Evolutionary conservation across 129 eudicot species (phyloP).

Genomic region (Smallanthus sonchifolius): DNA sequence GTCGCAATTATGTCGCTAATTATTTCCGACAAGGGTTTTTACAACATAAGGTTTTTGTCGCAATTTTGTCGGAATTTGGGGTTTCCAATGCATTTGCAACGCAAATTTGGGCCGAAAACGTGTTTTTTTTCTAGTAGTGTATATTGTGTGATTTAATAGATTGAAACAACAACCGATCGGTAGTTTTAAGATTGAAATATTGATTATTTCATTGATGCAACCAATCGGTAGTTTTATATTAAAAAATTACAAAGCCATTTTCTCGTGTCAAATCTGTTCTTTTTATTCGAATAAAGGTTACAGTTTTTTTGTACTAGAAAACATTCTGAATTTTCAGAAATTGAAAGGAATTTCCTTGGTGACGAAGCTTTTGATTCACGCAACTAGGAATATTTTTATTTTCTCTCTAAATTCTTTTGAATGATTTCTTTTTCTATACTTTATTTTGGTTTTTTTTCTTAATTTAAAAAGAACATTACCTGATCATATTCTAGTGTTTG

Average conservation of each 20-base stretch:
- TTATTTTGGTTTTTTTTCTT: not conserved
- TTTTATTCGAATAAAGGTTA: constrained; percentile 5
- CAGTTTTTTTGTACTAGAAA: not conserved
- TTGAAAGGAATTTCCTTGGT: not conserved
- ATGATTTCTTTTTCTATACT: not conserved
- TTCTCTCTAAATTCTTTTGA: not conserved
- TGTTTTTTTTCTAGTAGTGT: too few species aligned
- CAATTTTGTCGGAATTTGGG: too few species aligned
- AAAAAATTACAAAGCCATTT: constrained; percentile 1
- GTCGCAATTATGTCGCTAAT: too few species aligned
- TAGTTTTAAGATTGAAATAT: not conserved
- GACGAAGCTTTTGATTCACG: constrained; percentile 28
- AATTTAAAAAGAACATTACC: not conserved
- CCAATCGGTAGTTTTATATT: not conserved
- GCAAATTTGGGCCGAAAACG: too few species aligned
- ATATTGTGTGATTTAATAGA: too few species aligned
- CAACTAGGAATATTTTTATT: constrained; percentile 9
- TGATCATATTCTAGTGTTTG: not conserved
- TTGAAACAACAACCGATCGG: too few species aligned
- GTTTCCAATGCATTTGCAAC: too few species aligned
- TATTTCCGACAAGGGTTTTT: too few species aligned
- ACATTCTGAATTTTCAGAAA: constrained; percentile 4
- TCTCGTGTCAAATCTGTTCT: constrained; percentile 11
- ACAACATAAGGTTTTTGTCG: too few species aligned
- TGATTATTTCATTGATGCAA: constrained; percentile 10